Percentiles rank a stretch among this genome's conserved stretches.
Conservation (phyloP, 139 green algal genomes). For the Desmodesmus armatus region DNA sequence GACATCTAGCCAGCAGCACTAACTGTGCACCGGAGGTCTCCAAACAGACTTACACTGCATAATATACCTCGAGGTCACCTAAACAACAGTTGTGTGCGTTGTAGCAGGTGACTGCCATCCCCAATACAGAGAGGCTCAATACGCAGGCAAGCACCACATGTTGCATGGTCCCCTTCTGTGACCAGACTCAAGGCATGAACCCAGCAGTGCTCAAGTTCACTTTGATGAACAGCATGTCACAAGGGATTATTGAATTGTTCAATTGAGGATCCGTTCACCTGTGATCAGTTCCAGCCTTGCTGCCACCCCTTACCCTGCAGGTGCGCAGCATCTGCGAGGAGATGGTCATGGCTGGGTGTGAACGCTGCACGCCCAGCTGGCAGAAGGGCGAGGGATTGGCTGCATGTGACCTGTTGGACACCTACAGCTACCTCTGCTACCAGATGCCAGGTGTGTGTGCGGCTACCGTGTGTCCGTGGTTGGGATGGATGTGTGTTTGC, state of each 20-base stretch:
- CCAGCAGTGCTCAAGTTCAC: no score
- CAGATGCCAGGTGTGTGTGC: slow-evolving; percentile 33
- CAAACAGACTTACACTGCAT: no score
- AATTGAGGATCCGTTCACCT: no score
- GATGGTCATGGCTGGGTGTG: slow-evolving; percentile 49
- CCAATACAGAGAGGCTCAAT: slow-evolving; percentile 8
- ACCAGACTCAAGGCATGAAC: no score
- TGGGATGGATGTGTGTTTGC: slow-evolving; percentile 11
- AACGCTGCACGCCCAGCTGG: slow-evolving; percentile 45
- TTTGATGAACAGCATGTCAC: no score
- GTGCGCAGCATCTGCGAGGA: slow-evolving; percentile 46
- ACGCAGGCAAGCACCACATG: background rate
- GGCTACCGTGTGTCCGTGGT: background rate
- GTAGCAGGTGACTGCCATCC: background rate
- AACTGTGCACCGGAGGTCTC: no score
- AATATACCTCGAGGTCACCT: background rate
- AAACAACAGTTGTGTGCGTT: background rate
- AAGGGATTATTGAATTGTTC: no score
- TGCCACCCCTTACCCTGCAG: no score
- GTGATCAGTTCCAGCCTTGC: no score
- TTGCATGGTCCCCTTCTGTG: no score
- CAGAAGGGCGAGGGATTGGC: slow-evolving; percentile 8
- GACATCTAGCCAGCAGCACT: background rate
- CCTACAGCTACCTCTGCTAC: slow-evolving; percentile 38
- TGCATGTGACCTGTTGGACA: slow-evolving; percentile 42